Evolutionary conservation across 345 rosid species (phyloP), one percentile per base, ranked within the genome.

Genomic region (Eucalyptus virginea): DNA sequence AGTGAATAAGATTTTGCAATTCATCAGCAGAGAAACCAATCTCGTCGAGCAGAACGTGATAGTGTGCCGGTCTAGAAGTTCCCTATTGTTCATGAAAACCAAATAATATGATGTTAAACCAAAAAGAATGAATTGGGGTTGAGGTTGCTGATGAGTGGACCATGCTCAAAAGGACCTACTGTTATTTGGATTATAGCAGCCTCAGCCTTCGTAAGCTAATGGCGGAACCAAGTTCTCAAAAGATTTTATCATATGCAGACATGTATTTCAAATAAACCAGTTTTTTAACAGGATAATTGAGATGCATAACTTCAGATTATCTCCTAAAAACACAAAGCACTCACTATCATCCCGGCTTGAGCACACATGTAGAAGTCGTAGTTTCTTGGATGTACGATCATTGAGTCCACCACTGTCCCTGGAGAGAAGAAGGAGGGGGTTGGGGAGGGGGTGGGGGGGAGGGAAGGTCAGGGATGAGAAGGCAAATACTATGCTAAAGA

Each of bases 341-440:
- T 91, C 91, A 98, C 99, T 44, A 96, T 91, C 91, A 89, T 92
- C 87, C 99, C 98, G 16, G 96, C 95, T 81, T 96, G 99, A 87
- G 99, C 94, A 90, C 98, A 96, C 98, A 97, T 94, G 93, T 95
- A 97, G 93, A 96, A 97, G 90, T 97, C 99, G 77, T 95, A 96
- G 92, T 96, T 95, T 86, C 93, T 95, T 13, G 99, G 98, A 91
- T 97, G 98, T 88, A 95, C 97, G 49, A 97, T 93, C 90, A 92
- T 93, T 88, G 97, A 93, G 89, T 97, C 99, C 92, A 98, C 98
- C 30, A 97, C 95, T 13, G 99, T 98, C 89, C 98, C 99, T 95
- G 93, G 54, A 88, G 67, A 87, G 45, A 87, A 50, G 52, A 30
- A 28, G 90, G 11, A 19, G 58, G 58, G 24, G 54, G 2, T 17